Evolutionary conservation across 2,329 filamentous ascomycete genomes (phyloP).

Genomic region (Fusarium albosuccineum): DNA sequence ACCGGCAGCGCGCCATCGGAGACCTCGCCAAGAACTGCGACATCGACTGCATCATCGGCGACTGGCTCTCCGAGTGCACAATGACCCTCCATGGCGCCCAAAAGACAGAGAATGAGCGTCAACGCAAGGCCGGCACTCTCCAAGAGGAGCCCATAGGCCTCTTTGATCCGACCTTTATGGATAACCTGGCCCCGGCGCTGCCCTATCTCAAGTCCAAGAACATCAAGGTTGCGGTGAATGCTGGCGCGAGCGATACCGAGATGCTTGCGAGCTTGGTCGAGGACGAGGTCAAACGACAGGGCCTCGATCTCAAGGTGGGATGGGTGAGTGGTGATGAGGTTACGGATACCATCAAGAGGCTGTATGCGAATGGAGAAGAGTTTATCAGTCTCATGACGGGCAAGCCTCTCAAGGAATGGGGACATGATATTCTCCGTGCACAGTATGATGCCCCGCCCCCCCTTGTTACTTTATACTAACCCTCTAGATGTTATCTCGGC

Average conservation of each 20-base stretch:
- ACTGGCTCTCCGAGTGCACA: conserved; percentile 51
- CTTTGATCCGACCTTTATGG: conserved; percentile 53
- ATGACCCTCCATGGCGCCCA: conserved; percentile 50
- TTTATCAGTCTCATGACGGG: conserved; percentile 45
- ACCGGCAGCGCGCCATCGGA: conserved; percentile 56
- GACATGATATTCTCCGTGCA: conserved; percentile 35
- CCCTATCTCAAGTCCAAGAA: conserved; percentile 49
- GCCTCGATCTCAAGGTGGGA: conserved; percentile 50
- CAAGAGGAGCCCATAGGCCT: conserved; percentile 48
- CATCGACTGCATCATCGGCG: conserved; percentile 49
- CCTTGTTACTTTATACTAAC: background rate
- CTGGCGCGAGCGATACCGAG: conserved; percentile 53
- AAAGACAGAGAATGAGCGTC: conserved; percentile 44
- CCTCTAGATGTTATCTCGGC: conserved; percentile 47
- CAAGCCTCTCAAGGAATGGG: conserved; percentile 42
- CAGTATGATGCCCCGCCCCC: conserved; percentile 16
- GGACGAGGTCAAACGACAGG: conserved; percentile 46
- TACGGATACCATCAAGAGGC: conserved; percentile 41
- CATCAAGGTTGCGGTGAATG: conserved; percentile 55
- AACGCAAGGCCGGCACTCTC: conserved; percentile 39
- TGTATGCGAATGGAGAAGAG: conserved; percentile 37
- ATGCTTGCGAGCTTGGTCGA: conserved; percentile 44
- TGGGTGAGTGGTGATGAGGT: conserved; percentile 56
- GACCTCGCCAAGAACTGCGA: conserved; percentile 56
- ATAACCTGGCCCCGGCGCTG: conserved; percentile 45